These are phyloP conservation scores for Trichocladium uniseriatum DNA, from an alignment of 495 filamentous ascomycete species.

Conservation along the genomic window DNA sequence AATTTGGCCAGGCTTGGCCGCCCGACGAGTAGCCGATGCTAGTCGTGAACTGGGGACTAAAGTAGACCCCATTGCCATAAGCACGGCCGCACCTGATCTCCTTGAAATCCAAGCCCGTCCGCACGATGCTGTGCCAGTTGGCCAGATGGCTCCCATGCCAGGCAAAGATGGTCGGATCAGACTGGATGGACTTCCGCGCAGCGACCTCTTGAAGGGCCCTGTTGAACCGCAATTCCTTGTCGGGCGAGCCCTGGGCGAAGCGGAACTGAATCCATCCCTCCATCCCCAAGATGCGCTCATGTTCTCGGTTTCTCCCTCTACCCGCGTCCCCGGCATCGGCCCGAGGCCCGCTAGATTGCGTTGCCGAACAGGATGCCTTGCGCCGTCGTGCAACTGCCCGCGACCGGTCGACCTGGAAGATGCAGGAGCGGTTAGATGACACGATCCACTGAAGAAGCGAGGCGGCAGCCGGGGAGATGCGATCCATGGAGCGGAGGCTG, in stretches of 20 bases:
- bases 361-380: not conserved
- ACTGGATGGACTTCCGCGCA: slow-evolving; percentile 23
- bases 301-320: slow-evolving; percentile 11
- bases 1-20: slow-evolving; percentile 51
- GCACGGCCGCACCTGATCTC: slow-evolving; percentile 53
- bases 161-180: slow-evolving; percentile 65
- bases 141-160: slow-evolving; percentile 69
- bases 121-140: slow-evolving; percentile 90
- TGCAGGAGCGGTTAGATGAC: slow-evolving; percentile 81
- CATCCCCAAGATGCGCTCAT: slow-evolving; percentile 57
- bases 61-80: slow-evolving; percentile 76
- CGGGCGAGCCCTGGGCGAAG: slow-evolving; percentile 80
- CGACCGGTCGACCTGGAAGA: slow-evolving; percentile 46
- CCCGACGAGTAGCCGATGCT: slow-evolving; percentile 48
- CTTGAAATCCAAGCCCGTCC: slow-evolving; percentile 70
- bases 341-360: too few relatives aligned
- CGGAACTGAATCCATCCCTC: slow-evolving; percentile 68
- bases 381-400: not conserved
- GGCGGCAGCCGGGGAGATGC: slow-evolving; percentile 57
- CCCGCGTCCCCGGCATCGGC: not conserved
- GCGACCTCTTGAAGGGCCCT: slow-evolving; percentile 47
- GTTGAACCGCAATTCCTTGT: slow-evolving; percentile 79
- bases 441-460: slow-evolving; percentile 81
- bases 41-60: slow-evolving; percentile 47
- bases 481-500: slow-evolving; percentile 50